phyloP scores from a whole-genome alignment of 2,329 filamentous ascomycete genomes.

The Verticillium dahliae region DNA sequence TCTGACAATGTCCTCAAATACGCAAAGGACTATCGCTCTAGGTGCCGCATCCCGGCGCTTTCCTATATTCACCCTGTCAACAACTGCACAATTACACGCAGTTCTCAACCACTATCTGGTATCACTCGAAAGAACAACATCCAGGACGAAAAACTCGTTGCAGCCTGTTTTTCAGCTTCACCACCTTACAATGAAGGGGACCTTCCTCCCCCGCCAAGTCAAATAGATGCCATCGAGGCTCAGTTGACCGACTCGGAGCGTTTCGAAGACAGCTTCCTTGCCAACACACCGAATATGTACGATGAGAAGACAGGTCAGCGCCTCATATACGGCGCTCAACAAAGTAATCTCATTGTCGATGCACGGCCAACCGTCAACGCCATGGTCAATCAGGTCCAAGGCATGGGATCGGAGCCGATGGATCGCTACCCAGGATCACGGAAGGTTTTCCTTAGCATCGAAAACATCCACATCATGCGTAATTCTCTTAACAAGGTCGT shows the following conservation, averaged over 20 bases:
- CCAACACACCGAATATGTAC: slow-evolving; percentile 39
- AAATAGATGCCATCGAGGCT: slow-evolving; percentile 39
- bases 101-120: slow-evolving; percentile 85
- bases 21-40: slow-evolving; percentile 80
- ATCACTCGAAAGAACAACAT: slow-evolving; percentile 83
- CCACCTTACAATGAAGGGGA: slow-evolving; percentile 15
- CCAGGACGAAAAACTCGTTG: slow-evolving; percentile 90
- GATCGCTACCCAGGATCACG: slow-evolving; percentile 89
- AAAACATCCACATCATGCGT: slow-evolving; percentile 98
- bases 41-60: slow-evolving; percentile 79
- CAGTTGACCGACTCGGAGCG: slow-evolving; percentile 58
- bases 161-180: slow-evolving; percentile 82
- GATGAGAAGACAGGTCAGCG: slow-evolving; percentile 56
- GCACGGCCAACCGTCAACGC: slow-evolving; percentile 92
- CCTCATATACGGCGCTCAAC: slow-evolving; percentile 82
- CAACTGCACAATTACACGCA: slow-evolving; percentile 92
- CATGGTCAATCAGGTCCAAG: slow-evolving; percentile 86
- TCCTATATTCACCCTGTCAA: slow-evolving; percentile 96
- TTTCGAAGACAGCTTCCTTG: slow-evolving; percentile 62
- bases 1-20: slow-evolving; percentile 98
- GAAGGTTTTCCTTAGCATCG: slow-evolving; percentile 90
- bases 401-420: slow-evolving; percentile 95
- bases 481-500: slow-evolving; percentile 82
- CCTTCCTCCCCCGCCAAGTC: slow-evolving; percentile 41
- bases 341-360: slow-evolving; percentile 92